phyloP scores from a whole-genome alignment of 1,139 yeast species.

The Geotrichum fermentans region DNA sequence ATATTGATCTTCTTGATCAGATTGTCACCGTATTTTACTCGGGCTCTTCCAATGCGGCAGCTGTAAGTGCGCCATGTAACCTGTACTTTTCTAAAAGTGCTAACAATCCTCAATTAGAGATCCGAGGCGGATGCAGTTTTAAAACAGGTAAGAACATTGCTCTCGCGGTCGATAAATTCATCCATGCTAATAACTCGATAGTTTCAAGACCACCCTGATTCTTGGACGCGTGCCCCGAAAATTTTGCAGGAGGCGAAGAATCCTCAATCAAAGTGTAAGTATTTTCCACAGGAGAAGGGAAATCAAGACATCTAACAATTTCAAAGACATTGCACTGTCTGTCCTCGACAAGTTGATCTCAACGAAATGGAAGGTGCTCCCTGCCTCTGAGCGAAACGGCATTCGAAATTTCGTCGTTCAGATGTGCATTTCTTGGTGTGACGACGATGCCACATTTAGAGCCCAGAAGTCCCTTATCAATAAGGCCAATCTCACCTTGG shows the following conservation, averaged over 20 bases:
- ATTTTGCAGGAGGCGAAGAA: constrained; percentile 74
- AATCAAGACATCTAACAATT: too few species aligned
- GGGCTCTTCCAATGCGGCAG: constrained; percentile 63
- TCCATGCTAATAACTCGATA: constrained; percentile 16
- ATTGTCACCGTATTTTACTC: constrained; percentile 83
- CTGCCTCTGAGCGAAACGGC: constrained; percentile 75
- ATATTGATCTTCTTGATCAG: constrained; percentile 71
- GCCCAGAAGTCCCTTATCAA: constrained; percentile 78
- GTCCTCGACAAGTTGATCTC: constrained; percentile 85
- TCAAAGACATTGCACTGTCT: constrained; percentile 65
- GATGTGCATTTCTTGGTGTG: constrained; percentile 89
- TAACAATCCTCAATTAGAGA: constrained; percentile 39
- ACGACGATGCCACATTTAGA: constrained; percentile 70
- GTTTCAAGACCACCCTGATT: constrained; percentile 90
- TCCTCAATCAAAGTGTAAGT: constrained; percentile 72
- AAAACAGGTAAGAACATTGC: constrained; percentile 46
- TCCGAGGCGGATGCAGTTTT: constrained; percentile 77
- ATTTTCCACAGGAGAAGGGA: too few species aligned
- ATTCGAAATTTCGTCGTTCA: constrained; percentile 89
- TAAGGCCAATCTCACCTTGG: constrained; percentile 90
- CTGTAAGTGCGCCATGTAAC: constrained; percentile 26
- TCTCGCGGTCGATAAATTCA: not conserved
- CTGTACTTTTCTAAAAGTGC: not conserved
- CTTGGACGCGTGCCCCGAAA: constrained; percentile 93
- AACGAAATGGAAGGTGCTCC: constrained; percentile 90